Evolutionary conservation across 139 green algal genomes (phyloP).

Genomic region (Diplosphaera chodatii): DNA sequence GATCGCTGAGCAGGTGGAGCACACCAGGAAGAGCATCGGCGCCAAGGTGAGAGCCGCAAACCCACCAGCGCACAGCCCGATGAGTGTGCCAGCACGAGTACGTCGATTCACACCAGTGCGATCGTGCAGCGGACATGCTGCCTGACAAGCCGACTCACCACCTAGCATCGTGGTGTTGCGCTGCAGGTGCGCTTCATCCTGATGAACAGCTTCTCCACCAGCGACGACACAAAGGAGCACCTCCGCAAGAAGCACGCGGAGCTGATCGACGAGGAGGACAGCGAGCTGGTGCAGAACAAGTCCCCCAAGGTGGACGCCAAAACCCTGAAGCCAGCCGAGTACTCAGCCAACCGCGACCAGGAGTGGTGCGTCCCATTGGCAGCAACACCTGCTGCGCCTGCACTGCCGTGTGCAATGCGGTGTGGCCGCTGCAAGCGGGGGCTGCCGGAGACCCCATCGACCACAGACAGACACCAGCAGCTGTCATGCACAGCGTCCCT

Average conservation of each 20-base stretch:
- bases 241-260: constrained; percentile 58
- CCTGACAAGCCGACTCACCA: too few relatives aligned
- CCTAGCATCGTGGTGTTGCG: too few relatives aligned
- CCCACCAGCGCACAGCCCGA: too few relatives aligned
- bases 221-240: constrained; percentile 70
- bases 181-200: constrained; percentile 74
- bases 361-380: constrained; percentile 82
- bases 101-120: too few relatives aligned
- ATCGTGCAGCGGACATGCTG: too few relatives aligned
- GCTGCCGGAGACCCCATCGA: too few relatives aligned
- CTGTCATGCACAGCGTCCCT: too few relatives aligned
- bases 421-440: too few relatives aligned
- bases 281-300: constrained; percentile 90
- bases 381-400: too few relatives aligned
- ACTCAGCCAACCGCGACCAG: constrained; percentile 52
- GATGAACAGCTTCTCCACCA: constrained; percentile 89
- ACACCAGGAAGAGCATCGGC: constrained; percentile 61
- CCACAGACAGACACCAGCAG: too few relatives aligned
- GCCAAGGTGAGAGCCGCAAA: constrained; percentile 54
- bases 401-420: too few relatives aligned
- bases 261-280: constrained; percentile 57
- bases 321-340: constrained; percentile 55
- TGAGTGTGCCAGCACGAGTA: too few relatives aligned
- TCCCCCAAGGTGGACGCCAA: constrained; percentile 75
- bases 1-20: constrained; percentile 88